Evolutionary conservation across 345 rosid genomes (phyloP), one percentile per base, ranked within the genome.

Genomic region (Hirschfeldia incana): DNA sequence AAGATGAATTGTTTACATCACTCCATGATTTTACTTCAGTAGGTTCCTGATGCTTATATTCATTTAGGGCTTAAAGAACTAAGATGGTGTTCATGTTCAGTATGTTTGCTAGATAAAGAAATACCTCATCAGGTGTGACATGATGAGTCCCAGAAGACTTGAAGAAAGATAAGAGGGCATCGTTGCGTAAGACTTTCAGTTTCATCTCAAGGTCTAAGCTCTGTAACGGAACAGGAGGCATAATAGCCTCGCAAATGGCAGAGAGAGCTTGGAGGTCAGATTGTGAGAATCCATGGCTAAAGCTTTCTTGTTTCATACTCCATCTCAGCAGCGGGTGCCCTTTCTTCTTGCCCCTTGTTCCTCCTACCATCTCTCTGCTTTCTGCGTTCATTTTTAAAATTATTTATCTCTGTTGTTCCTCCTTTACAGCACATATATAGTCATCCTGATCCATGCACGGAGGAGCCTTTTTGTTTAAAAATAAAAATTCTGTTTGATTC

Each of bases 181-280:
- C 79, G 53, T 75, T 80, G 42, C 83, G 76, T 37, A 75, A 63
- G 10, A 80, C 78, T 67, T 17, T 80, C 44, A 80, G 36, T 63
- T 80, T 80, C 75, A 80, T 53, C 5, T 81, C 65, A 39, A 68
- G 63, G 67, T 42, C 10, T 69, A 80, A 66, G 71, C 67, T n/a
- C 16, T 78, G 78, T 2, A 87, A 67, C 2, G 88, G 75, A 28
- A 91, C 61, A 8, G 91, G 85, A 85, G 94, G 98, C 76, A 94
- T 13, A 32, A 94, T 61, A n/a, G 94, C 71, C 68, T 85, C 90
- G 15, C 93, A 90, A 21, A 90, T 75, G 36, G 94, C 87, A 63
- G 92, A 80, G 26, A 94, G 87, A 8, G 91, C 80, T 80, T 87
- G 84, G 51, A 94, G 86, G 78, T 94, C 92, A 65, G 75, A 72